phyloP scores from a whole-genome alignment of 2,329 filamentous ascomycete genomes.

The Exophiala aquamarina region DNA sequence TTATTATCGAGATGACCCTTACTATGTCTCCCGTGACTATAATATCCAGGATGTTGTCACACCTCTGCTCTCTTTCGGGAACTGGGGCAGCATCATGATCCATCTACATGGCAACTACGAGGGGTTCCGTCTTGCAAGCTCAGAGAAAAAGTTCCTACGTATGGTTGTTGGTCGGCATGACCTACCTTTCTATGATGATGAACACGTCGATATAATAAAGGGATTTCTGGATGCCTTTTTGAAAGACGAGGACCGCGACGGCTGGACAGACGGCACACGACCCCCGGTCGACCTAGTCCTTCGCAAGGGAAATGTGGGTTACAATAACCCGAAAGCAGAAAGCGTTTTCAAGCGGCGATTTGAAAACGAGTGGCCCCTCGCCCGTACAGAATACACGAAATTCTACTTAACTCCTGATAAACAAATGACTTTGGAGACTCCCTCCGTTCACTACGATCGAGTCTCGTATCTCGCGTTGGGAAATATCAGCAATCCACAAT shows the following conservation, averaged over 20 bases:
- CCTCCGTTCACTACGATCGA: constrained; percentile 36
- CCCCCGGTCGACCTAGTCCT: constrained; percentile 62
- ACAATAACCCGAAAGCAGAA: constrained; percentile 64
- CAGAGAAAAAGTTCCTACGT: constrained; percentile 66
- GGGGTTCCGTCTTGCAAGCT: constrained; percentile 62
- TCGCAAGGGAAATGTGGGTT: constrained; percentile 64
- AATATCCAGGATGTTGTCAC: constrained; percentile 66
- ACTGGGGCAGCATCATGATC: constrained; percentile 70
- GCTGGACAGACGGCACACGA: constrained; percentile 43
- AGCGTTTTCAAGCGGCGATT: constrained; percentile 54
- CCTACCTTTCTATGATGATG: constrained; percentile 69
- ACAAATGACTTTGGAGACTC: constrained; percentile 39
- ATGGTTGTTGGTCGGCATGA: constrained; percentile 71
- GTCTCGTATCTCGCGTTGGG: constrained; percentile 62
- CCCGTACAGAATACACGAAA: constrained; percentile 62
- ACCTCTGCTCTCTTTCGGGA: constrained; percentile 65
- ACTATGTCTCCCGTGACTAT: constrained; percentile 67
- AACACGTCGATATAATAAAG: constrained; percentile 66
- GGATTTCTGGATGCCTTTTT: constrained; percentile 71
- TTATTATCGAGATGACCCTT: constrained; percentile 61
- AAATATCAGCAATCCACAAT: constrained; percentile 53
- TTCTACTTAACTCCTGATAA: constrained; percentile 57
- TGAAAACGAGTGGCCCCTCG: constrained; percentile 67
- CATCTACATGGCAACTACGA: constrained; percentile 69
- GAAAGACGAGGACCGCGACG: constrained; percentile 60